These are phyloP conservation scores for Neoarthrinium moseri DNA, from an alignment of 2,329 filamentous ascomycete species.

Conservation along the genomic window DNA sequence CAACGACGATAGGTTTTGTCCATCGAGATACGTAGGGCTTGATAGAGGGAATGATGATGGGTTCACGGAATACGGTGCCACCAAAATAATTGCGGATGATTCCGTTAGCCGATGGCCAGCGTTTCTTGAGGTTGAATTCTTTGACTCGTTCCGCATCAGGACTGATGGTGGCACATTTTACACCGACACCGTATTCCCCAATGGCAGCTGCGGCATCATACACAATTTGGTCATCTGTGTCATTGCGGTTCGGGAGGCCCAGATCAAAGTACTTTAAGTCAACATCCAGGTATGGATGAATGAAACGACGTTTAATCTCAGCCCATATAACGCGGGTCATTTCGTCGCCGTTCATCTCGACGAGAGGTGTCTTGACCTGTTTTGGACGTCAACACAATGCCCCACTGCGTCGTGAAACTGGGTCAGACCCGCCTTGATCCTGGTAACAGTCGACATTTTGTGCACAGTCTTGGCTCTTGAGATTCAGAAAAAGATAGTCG, in stretches of 20 bases:
- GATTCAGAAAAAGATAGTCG: too few relatives aligned
- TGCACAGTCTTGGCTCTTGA: too few relatives aligned
- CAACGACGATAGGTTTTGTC: slow-evolving; percentile 99
- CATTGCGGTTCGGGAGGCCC: slow-evolving; percentile 88
- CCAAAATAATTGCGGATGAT: slow-evolving; percentile 76
- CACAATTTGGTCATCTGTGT: slow-evolving; percentile 96
- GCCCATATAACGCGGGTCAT: slow-evolving; percentile 99
- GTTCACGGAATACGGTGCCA: slow-evolving; percentile 98
- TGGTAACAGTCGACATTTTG: too few relatives aligned
- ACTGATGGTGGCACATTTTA: slow-evolving; percentile 99
- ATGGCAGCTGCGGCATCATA: slow-evolving; percentile 93
- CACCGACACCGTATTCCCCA: slow-evolving; percentile 97
- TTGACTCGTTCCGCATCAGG: slow-evolving; percentile 94
- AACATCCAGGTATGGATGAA: slow-evolving; percentile 91
- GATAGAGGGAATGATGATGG: slow-evolving; percentile 91
- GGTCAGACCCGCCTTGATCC: too few relatives aligned
- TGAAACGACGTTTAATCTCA: slow-evolving; percentile 99
- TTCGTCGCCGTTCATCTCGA: slow-evolving; percentile 92
- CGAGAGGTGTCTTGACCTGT: slow-evolving; percentile 98
- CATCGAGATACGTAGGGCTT: slow-evolving; percentile 93
- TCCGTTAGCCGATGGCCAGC: slow-evolving; percentile 98
- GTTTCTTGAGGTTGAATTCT: slow-evolving; percentile 99
- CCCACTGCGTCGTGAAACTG: too few relatives aligned
- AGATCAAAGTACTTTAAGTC: slow-evolving; percentile 98
- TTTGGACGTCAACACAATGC: too few relatives aligned